Evolutionary conservation across 805 yeast genomes (phyloP).

Genomic region (Torulaspora maleeae): DNA sequence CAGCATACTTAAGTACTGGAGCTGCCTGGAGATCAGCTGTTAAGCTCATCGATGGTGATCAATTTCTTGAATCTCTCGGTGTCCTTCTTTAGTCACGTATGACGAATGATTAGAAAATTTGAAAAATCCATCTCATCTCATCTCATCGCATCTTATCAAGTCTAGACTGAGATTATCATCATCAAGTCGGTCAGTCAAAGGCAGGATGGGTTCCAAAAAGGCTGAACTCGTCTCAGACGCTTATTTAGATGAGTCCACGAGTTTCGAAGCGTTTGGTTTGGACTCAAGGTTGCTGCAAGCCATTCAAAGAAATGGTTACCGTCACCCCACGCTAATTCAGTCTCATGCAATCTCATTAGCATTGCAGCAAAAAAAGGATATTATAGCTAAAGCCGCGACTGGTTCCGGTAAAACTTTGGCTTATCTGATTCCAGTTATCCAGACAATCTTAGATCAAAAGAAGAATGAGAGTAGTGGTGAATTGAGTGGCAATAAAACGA

Average conservation of each 20-base stretch:
- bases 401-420: slow-evolving; percentile 97
- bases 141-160: slow-evolving; percentile 25
- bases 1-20: no score
- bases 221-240: slow-evolving; percentile 54
- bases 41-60: neutral
- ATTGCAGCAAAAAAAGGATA: slow-evolving; percentile 81
- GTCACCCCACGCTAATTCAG: slow-evolving; percentile 86
- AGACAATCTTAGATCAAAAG: slow-evolving; percentile 54
- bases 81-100: neutral
- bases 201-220: slow-evolving; percentile 3
- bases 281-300: slow-evolving; percentile 86
- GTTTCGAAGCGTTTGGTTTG: slow-evolving; percentile 71
- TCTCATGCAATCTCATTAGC: slow-evolving; percentile 90
- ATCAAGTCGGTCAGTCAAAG: neutral
- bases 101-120: slow-evolving; percentile 5
- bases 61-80: neutral
- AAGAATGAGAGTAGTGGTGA: slow-evolving; percentile 22
- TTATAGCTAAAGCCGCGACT: slow-evolving; percentile 89
- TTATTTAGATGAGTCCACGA: slow-evolving; percentile 62
- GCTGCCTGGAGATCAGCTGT: no score
- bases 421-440: slow-evolving; percentile 80
- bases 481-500: slow-evolving; percentile 31
- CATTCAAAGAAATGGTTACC: slow-evolving; percentile 70
- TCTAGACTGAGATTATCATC: neutral
- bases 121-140: slow-evolving; percentile 22